phyloP scores from a whole-genome alignment of 2,329 filamentous ascomycete species.

The Salinomyces thailandicus region DNA sequence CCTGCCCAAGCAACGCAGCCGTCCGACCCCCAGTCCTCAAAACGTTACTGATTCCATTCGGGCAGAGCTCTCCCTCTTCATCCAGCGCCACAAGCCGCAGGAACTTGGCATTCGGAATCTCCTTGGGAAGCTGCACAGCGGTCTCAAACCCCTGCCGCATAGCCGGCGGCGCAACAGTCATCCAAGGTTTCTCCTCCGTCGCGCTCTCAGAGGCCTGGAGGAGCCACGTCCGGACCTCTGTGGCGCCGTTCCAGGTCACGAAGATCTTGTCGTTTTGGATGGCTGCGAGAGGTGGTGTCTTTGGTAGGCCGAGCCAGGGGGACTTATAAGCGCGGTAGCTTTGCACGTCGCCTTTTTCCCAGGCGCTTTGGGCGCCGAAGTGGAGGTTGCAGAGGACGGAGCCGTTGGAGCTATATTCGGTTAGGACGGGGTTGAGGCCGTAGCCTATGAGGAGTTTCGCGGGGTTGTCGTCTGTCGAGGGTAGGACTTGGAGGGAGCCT shows the following conservation, averaged over 20 bases:
- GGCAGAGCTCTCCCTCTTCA: neutral
- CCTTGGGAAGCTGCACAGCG: conserved; percentile 3
- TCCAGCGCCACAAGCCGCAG: conserved; percentile 3
- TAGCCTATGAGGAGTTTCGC: conserved; percentile 17
- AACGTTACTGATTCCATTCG: conserved; percentile 2
- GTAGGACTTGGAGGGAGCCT: conserved; percentile 16
- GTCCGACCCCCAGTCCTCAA: neutral
- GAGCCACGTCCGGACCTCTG: conserved; percentile 14
- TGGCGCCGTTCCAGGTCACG: conserved; percentile 23
- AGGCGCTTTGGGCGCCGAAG: conserved; percentile 16
- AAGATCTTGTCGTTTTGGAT: conserved; percentile 6
- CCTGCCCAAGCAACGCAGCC: neutral
- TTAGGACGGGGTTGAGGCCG: conserved; percentile 20
- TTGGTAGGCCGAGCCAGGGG: conserved; percentile 17
- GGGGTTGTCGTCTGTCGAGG: conserved; percentile 6
- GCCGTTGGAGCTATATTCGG: conserved; percentile 17
- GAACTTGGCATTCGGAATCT: neutral
- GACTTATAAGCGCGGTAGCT: conserved; percentile 16
- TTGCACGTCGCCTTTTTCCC: conserved; percentile 20
- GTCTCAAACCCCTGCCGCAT: conserved; percentile 16
- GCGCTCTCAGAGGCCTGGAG: conserved; percentile 10
- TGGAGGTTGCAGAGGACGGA: conserved; percentile 18
- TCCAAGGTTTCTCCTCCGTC: conserved; percentile 11
- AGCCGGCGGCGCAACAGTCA: conserved; percentile 6
- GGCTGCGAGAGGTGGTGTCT: conserved; percentile 7